A percentile compares a stretch with the other conserved stretches of the same genome.
phyloP scores from a whole-genome alignment of 2,329 filamentous ascomycete species.

The Eurotiales sp. region DNA sequence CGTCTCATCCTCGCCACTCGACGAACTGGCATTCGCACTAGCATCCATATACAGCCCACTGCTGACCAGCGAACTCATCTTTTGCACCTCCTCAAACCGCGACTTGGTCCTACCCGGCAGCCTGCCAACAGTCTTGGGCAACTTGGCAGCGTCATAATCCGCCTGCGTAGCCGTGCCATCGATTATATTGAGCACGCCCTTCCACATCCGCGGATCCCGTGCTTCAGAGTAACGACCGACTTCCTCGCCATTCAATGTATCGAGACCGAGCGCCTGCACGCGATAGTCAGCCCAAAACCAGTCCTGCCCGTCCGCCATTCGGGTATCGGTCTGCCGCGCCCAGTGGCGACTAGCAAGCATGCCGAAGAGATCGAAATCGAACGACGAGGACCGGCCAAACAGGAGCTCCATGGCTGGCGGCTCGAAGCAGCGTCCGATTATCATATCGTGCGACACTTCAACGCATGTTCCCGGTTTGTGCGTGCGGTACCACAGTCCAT shows the following conservation, averaged over 20 bases:
- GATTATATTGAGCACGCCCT: conserved; percentile 43
- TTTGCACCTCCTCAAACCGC: conserved; percentile 30
- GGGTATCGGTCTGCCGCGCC: conserved; percentile 44
- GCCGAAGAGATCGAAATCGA: conserved; percentile 46
- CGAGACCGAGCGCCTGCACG: conserved; percentile 53
- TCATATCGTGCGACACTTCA: conserved; percentile 48
- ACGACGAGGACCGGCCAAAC: conserved; percentile 32
- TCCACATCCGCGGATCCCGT: conserved; percentile 46
- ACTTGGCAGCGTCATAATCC: conserved; percentile 20
- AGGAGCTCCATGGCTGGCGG: conserved; percentile 46
- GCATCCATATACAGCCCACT: conserved; percentile 27
- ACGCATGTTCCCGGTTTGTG: conserved; percentile 40
- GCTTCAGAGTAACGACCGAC: conserved; percentile 45
- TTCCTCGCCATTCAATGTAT: conserved; percentile 52
- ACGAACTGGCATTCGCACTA: conserved; percentile 25
- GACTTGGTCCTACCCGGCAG: conserved; percentile 19
- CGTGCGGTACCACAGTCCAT: conserved; percentile 52
- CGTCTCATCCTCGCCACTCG: conserved; percentile 15
- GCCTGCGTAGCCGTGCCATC: conserved; percentile 28
- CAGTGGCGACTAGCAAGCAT: conserved; percentile 47
- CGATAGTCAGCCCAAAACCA: conserved; percentile 60
- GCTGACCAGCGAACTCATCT: conserved; percentile 38
- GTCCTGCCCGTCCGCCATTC: conserved; percentile 43
- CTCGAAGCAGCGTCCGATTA: conserved; percentile 55
- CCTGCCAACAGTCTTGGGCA: conserved; percentile 27